Base-by-base conservation (phyloP, 371 early-diverging fungal species). In the Mucor irregularis region DNA sequence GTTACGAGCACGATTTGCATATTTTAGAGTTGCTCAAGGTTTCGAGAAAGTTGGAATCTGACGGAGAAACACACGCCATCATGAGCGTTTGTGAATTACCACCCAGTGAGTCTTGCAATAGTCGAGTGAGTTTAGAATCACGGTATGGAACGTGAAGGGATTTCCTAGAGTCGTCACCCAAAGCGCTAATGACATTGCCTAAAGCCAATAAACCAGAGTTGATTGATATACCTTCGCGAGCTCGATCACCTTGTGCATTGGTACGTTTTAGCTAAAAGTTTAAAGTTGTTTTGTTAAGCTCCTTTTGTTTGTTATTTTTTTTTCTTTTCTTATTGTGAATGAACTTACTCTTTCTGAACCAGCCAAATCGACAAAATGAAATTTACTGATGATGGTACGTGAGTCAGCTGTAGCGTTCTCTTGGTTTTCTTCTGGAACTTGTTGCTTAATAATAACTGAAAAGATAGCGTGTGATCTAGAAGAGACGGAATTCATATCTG, bases 381-480 rank as follows among this genome's bases (percentile, higher is more conserved):
- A 91, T 69, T 95, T 96, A 25, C 90, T 88, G 5, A 78, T 64
- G 25, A 90, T 62, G 11, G 66, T 69, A 14, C 57, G 68, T 2
- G 49, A 40, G 10, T 62, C 22, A 25, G 25, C 17, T 19, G 58
- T 43, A 37, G 40, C 42, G n/a, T n/a, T n/a, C n/a, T n/a, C n/a
- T 35, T 58, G 56, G 19, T 56, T 55, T 24, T 44, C 35, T 45
- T 52, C 30, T 11, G 61, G 42, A 21, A 74, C 63, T 17, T 75
- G 66, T 56, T 88, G 89, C 46, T 80, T 71, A 30, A 94, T 78
- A 37, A 84, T 87, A 19, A 97, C 85, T 10, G 94, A 89, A 73
- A 98, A 99, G 49, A 99, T 96, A 39, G 99, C 99, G 76, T 99
- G 99, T 25, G 96, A 96, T 61, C 99, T 83, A 16, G 98, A 97